Conservation (phyloP, 2,329 filamentous ascomycete genomes). For the Microascus cirrosus region DNA sequence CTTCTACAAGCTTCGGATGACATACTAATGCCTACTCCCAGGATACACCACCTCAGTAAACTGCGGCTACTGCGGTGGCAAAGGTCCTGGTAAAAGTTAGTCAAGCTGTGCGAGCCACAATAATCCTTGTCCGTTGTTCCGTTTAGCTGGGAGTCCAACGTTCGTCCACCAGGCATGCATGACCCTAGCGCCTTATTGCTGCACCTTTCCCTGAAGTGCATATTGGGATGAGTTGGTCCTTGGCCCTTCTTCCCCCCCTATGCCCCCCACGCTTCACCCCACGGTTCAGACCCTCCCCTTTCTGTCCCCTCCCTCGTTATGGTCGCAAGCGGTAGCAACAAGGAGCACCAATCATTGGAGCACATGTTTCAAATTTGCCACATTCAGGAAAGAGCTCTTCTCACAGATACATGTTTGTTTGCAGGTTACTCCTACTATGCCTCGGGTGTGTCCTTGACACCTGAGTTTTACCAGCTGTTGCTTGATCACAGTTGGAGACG, state of each 20-base stretch:
- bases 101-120: constrained; percentile 30
- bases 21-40: constrained; percentile 11
- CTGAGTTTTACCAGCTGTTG: constrained; percentile 59
- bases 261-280: neutral
- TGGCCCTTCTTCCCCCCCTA: neutral
- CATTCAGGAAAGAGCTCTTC: neutral
- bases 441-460: constrained; percentile 46
- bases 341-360: neutral
- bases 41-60: constrained; percentile 40
- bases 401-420: neutral
- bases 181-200: neutral
- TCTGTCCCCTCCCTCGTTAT: neutral
- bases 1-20: neutral
- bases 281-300: neutral
- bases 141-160: neutral
- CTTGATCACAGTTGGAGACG: constrained; percentile 70
- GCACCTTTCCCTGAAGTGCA: neutral
- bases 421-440: constrained; percentile 66
- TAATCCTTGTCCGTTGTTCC: neutral
- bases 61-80: constrained; percentile 41
- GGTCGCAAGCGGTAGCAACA: neutral
- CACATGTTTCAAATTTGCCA: constrained; percentile 11
- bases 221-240: neutral
- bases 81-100: constrained; percentile 29
- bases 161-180: neutral